phyloP scores from a whole-genome alignment of 331 rosid genomes.

The Malus hybrid region DNA sequence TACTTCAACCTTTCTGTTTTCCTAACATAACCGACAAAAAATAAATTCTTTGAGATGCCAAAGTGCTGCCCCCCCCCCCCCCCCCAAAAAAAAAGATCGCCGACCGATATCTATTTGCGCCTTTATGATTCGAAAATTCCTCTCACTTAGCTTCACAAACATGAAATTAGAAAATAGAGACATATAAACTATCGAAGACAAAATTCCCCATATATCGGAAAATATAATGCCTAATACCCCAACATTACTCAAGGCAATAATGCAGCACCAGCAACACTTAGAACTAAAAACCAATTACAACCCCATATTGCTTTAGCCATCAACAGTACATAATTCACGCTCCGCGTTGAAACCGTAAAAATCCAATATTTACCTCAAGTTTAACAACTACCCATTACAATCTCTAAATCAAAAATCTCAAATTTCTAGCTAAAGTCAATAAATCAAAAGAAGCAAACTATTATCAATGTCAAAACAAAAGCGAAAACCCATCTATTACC shows the following conservation, averaged over 20 bases:
- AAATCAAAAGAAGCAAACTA: not conserved
- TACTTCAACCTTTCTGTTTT: not conserved
- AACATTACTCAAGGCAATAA: not conserved
- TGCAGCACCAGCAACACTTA: not conserved
- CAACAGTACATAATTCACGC: not conserved
- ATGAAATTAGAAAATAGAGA: not conserved
- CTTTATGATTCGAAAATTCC: not conserved
- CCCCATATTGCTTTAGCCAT: not conserved
- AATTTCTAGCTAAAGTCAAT: not conserved
- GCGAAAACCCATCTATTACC: constrained; percentile 20
- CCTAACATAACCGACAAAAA: too few species aligned
- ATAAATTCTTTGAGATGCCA: not conserved
- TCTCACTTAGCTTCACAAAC: not conserved
- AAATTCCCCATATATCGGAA: too few species aligned
- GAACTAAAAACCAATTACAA: not conserved
- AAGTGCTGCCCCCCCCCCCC: not conserved
- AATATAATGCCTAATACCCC: not conserved
- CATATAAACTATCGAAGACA: not conserved
- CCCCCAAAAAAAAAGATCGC: too few species aligned
- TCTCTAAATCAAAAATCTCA: not conserved
- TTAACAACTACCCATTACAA: not conserved
- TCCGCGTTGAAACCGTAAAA: not conserved
- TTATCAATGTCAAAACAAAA: not conserved
- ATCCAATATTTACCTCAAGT: not conserved
- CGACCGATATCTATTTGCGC: not conserved